Evolutionary conservation across 2,329 filamentous ascomycete species (phyloP).

Genomic region (Neofusicoccum sp.): DNA sequence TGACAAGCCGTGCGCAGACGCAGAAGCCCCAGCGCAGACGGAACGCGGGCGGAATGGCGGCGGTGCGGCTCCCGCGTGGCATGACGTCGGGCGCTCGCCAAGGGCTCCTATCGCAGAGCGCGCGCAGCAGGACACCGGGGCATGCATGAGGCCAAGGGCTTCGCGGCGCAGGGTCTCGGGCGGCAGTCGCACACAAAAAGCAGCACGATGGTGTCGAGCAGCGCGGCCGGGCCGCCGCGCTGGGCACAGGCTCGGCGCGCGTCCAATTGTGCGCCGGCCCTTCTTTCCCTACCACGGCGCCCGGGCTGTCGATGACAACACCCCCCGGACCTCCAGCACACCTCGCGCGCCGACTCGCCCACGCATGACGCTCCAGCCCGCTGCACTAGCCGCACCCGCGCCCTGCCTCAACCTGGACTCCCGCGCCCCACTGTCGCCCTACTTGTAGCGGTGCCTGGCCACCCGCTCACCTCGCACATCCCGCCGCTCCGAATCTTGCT

Average conservation of each 20-base stretch:
- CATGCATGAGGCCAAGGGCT: background rate
- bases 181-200: background rate
- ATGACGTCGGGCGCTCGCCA: slow-evolving; percentile 9
- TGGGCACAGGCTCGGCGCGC: background rate
- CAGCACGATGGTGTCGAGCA: background rate
- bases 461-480: background rate
- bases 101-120: background rate
- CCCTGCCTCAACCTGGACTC: background rate
- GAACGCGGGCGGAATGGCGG: background rate
- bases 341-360: background rate
- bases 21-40: background rate
- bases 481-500: background rate
- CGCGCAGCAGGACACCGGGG: background rate
- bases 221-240: background rate
- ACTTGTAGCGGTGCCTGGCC: slow-evolving; percentile 9
- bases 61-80: background rate
- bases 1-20: background rate
- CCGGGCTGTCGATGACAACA: background rate
- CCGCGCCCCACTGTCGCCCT: background rate
- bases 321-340: background rate
- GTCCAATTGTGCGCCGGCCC: slow-evolving; percentile 1
- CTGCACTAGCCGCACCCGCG: background rate
- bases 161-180: background rate
- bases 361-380: slow-evolving; percentile 13
- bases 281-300: background rate